These are phyloP conservation scores for Sindora glabra DNA, from an alignment of 306 rosid species.

Conservation along the genomic window DNA sequence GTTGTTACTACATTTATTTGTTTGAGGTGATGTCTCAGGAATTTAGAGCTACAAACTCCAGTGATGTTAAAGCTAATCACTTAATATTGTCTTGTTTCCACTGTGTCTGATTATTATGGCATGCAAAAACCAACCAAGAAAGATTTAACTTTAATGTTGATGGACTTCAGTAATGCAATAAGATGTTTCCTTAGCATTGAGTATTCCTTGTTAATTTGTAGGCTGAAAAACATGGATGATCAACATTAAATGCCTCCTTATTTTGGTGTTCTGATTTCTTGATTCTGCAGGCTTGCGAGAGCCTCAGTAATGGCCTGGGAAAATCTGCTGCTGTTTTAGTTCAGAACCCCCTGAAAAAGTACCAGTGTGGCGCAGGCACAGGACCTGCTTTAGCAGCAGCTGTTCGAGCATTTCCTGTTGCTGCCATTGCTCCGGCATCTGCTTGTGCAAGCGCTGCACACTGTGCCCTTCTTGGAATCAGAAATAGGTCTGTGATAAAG, in stretches of 20 bases:
- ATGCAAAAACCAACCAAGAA: neutral
- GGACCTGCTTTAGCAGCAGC: conserved; percentile 89
- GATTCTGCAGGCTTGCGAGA: conserved; percentile 71
- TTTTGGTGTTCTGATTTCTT: conserved; percentile 14
- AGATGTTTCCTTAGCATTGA: neutral
- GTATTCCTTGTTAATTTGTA: neutral
- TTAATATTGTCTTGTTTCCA: neutral
- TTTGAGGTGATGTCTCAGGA: neutral
- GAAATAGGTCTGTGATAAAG: conserved; percentile 65
- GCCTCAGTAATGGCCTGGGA: conserved; percentile 86
- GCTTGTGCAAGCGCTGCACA: conserved; percentile 97
- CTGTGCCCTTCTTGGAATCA: conserved; percentile 79
- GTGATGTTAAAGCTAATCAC: neutral
- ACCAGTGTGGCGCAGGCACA: conserved; percentile 87
- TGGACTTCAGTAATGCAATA: neutral
- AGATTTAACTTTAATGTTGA: too few species aligned
- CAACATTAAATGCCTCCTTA: neutral
- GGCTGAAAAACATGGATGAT: neutral
- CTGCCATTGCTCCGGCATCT: conserved; percentile 94
- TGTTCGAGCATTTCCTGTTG: conserved; percentile 80
- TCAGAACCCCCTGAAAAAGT: conserved; percentile 73
- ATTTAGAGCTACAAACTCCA: neutral
- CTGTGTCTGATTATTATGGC: neutral
- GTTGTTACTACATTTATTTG: neutral
- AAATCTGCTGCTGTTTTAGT: conserved; percentile 94